Conservation (phyloP, 805 yeast genomes). For the Spathaspora sp. region DNA sequence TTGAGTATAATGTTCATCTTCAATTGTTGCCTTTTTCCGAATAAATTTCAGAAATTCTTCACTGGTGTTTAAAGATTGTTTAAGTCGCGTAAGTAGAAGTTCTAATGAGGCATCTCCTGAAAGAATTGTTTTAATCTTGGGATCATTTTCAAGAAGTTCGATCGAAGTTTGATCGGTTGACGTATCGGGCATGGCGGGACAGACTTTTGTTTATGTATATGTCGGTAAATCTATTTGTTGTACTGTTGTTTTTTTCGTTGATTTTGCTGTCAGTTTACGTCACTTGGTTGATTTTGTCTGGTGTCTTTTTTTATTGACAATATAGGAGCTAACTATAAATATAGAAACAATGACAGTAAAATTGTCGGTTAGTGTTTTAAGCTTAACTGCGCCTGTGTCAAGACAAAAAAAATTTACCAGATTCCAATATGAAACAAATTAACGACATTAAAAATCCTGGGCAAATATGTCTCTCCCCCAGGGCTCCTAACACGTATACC, state of each 20-base stretch:
- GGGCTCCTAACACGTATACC: too few relatives aligned
- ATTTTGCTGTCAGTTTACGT: background rate
- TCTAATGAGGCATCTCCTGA: slow-evolving; percentile 77
- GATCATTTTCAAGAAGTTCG: slow-evolving; percentile 42
- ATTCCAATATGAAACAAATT: background rate
- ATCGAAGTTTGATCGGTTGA: background rate
- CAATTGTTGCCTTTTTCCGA: slow-evolving; percentile 72
- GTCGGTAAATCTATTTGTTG: background rate
- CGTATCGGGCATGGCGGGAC: slow-evolving; percentile 5
- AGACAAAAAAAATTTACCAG: background rate
- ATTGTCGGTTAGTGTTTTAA: too few relatives aligned
- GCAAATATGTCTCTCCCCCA: too few relatives aligned
- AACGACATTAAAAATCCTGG: too few relatives aligned
- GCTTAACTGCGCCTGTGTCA: background rate
- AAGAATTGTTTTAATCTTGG: slow-evolving; percentile 46
- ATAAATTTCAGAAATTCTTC: slow-evolving; percentile 82
- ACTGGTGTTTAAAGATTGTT: slow-evolving; percentile 75
- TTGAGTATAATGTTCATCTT: slow-evolving; percentile 74
- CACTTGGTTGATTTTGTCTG: background rate
- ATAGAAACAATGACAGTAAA: too few relatives aligned
- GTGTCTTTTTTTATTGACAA: too few relatives aligned
- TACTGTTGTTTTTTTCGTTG: background rate
- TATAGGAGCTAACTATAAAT: too few relatives aligned
- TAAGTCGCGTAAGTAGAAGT: slow-evolving; percentile 64
- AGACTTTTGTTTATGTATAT: too few relatives aligned